These are phyloP conservation scores for Peniophora sp. DNA, from an alignment of 1,284 basidiomycete species.

Conservation along the genomic window DNA sequence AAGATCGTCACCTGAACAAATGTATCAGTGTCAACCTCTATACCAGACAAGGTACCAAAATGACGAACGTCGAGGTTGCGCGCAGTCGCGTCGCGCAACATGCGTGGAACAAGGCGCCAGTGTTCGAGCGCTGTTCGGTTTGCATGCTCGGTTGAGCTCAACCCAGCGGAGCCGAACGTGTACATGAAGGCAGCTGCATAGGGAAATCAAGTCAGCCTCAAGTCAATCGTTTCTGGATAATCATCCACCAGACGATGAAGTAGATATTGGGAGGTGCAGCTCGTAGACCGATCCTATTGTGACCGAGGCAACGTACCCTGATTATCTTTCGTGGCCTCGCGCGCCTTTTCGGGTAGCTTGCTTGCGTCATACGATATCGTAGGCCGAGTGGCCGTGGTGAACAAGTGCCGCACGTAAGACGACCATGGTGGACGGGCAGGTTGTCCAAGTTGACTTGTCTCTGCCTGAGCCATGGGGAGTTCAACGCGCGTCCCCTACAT, in stretches of 20 bases:
- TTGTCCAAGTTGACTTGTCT: too few relatives aligned
- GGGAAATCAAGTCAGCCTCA: background rate
- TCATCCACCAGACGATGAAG: too few relatives aligned
- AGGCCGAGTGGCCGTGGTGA: background rate
- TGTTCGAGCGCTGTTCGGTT: constrained; percentile 50
- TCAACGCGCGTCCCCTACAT: too few relatives aligned
- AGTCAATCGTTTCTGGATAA: background rate
- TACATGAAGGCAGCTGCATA: constrained; percentile 61
- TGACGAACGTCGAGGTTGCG: constrained; percentile 64
- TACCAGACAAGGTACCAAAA: too few relatives aligned
- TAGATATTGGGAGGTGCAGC: too few relatives aligned
- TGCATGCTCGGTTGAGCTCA: constrained; percentile 43
- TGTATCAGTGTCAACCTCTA: too few relatives aligned
- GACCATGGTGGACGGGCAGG: constrained; percentile 2
- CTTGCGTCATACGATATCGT: constrained; percentile 1
- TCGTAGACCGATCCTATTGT: too few relatives aligned
- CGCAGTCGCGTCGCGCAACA: constrained; percentile 63
- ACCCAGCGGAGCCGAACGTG: constrained; percentile 56
- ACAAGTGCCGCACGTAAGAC: constrained; percentile 2
- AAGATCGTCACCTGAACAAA: constrained; percentile 53
- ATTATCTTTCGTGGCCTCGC: constrained; percentile 6
- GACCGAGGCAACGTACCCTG: constrained; percentile 7
- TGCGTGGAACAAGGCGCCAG: constrained; percentile 65
- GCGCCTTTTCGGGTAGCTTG: constrained; percentile 6
- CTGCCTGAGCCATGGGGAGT: too few relatives aligned